Conservation (phyloP, 75 land plant genomes). For the Cupressus sempervirens region DNA sequence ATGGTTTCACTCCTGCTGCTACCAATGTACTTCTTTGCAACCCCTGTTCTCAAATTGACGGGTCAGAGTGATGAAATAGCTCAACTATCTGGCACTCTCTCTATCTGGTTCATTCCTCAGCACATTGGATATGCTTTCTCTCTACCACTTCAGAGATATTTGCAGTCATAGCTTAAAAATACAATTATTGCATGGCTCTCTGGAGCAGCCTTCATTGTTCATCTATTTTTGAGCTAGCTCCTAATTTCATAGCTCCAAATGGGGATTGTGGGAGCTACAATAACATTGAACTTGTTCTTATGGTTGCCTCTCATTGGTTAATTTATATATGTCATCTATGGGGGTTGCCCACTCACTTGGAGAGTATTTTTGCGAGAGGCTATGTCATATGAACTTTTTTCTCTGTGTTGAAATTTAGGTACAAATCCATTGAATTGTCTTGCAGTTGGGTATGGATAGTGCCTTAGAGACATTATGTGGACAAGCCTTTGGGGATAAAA, state of each 20-base stretch:
- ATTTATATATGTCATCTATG: slow-evolving; percentile 29
- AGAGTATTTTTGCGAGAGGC: slow-evolving; percentile 44
- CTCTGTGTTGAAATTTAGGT: neutral
- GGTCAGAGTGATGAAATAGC: slow-evolving; percentile 39
- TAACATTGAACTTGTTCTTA: slow-evolving; percentile 33
- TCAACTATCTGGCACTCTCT: slow-evolving; percentile 24
- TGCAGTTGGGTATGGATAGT: slow-evolving; percentile 76
- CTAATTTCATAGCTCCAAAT: slow-evolving; percentile 26
- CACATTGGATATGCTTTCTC: slow-evolving; percentile 31
- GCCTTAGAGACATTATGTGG: slow-evolving; percentile 79
- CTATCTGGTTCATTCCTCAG: slow-evolving; percentile 38
- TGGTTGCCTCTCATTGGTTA: slow-evolving; percentile 26
- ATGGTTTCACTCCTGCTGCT: slow-evolving; percentile 28
- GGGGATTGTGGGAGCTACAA: slow-evolving; percentile 40
- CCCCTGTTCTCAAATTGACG: slow-evolving; percentile 31
- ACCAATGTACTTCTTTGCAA: slow-evolving; percentile 46
- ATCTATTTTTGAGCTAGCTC: slow-evolving; percentile 41
- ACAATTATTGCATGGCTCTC: slow-evolving; percentile 32
- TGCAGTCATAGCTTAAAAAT: slow-evolving; percentile 51
- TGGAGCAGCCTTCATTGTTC: slow-evolving; percentile 22
- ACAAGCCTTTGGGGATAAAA: slow-evolving; percentile 67
- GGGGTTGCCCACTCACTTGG: slow-evolving; percentile 45
- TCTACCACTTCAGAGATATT: slow-evolving; percentile 42
- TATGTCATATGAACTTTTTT: no score
- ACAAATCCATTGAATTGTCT: neutral